phyloP scores from a whole-genome alignment of 345 rosid species.

The Lepidium didymum region DNA sequence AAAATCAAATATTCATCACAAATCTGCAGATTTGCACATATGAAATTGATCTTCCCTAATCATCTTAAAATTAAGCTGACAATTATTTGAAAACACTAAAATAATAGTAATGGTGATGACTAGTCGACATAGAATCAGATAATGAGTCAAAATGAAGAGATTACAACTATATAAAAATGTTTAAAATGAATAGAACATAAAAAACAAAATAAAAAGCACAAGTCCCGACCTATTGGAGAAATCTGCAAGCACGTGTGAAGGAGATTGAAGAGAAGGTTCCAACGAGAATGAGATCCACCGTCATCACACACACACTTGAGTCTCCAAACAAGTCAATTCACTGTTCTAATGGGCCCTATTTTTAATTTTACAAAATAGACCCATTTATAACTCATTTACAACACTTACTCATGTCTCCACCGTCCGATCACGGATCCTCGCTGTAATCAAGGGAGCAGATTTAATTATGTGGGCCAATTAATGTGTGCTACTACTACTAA shows the following conservation, averaged over 20 bases:
- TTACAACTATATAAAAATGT: background rate
- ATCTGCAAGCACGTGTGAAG: slow-evolving; percentile 17
- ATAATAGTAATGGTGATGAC: background rate
- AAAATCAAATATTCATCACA: too few species aligned
- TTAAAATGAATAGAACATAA: background rate
- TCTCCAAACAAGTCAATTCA: slow-evolving; percentile 12
- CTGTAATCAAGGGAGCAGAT: slow-evolving; percentile 22
- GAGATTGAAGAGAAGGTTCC: slow-evolving; percentile 15
- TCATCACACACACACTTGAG: slow-evolving; percentile 10
- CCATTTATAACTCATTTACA: background rate
- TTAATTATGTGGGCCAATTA: slow-evolving; percentile 10
- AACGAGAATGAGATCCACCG: slow-evolving; percentile 17
- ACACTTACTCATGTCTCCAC: background rate
- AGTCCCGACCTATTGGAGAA: background rate
- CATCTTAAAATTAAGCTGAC: too few species aligned
- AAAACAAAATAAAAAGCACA: background rate
- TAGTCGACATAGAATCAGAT: background rate
- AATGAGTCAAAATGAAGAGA: background rate
- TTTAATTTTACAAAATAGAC: background rate
- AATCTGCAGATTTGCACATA: too few species aligned
- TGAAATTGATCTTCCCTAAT: too few species aligned
- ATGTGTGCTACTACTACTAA: background rate
- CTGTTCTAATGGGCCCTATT: background rate
- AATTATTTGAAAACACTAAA: too few species aligned
- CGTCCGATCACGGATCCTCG: slow-evolving; percentile 29